Evolutionary conservation across 176 grass and related monocot species (phyloP).

Genomic region (Cocos nucifera): DNA sequence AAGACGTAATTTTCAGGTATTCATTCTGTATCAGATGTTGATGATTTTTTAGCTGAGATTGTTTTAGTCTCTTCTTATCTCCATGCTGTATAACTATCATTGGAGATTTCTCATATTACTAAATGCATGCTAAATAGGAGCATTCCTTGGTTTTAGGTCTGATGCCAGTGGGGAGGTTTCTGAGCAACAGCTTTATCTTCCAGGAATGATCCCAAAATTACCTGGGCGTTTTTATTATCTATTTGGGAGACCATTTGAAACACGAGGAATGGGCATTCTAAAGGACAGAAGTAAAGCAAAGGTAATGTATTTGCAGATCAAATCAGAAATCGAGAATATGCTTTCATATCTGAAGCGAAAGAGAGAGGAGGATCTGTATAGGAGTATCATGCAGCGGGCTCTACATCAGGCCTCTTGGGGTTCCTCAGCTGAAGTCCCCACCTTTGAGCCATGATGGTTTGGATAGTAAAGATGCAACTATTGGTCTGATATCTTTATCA

Average conservation of each 20-base stretch:
- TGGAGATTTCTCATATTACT: no score
- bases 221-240: constrained; percentile 84
- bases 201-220: constrained; percentile 69
- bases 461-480: no score
- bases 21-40: background rate
- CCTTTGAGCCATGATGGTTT: constrained; percentile 65
- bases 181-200: constrained; percentile 44
- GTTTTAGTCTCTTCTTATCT: background rate
- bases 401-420: constrained; percentile 67
- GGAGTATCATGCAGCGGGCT: constrained; percentile 51
- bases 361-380: constrained; percentile 84
- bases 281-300: constrained; percentile 58
- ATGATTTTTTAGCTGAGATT: background rate
- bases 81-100: no score
- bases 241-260: constrained; percentile 75
- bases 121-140: no score
- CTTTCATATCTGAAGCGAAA: constrained; percentile 71
- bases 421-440: constrained; percentile 48
- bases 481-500: no score
- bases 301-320: constrained; percentile 49
- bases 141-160: constrained; percentile 43
- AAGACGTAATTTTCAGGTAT: constrained; percentile 59
- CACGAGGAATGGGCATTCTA: constrained; percentile 48
- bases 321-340: constrained; percentile 59
- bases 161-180: constrained; percentile 53